Evolutionary conservation across 2,329 filamentous ascomycete genomes (phyloP).

Genomic region (Cordyceps cateniannulata): DNA sequence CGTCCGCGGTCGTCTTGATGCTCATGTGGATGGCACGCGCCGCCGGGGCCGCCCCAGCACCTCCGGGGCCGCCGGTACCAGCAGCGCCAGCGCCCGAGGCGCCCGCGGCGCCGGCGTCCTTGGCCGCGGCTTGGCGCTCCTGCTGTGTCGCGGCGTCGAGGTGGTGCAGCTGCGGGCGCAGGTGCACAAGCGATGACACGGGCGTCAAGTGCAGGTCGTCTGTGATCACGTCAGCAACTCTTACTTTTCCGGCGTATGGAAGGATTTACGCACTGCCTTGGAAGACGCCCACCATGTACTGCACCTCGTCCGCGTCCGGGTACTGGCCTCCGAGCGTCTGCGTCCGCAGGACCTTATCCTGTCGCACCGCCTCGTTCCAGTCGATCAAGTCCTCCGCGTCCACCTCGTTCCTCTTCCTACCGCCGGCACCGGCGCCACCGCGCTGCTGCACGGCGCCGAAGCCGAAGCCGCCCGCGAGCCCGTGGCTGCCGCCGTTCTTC

Average conservation of each 20-base stretch:
- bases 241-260: background rate
- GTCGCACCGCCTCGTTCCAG: conserved; percentile 61
- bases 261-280: conserved; percentile 56
- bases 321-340: conserved; percentile 85
- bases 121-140: conserved; percentile 40
- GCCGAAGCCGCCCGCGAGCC: conserved; percentile 67
- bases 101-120: conserved; percentile 24
- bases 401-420: conserved; percentile 29
- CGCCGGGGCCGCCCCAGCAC: no score
- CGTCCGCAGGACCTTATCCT: conserved; percentile 66
- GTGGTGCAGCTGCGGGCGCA: conserved; percentile 89
- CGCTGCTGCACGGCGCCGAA: conserved; percentile 44
- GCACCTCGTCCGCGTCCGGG: conserved; percentile 59
- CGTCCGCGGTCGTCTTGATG: conserved; percentile 68
- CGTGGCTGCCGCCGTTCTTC: conserved; percentile 60
- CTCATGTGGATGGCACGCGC: conserved; percentile 80
- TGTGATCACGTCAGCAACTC: conserved; percentile 26
- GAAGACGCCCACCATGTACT: conserved; percentile 93
- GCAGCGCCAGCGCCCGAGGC: conserved; percentile 19
- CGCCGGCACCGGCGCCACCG: conserved; percentile 21
- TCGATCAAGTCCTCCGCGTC: conserved; percentile 43
- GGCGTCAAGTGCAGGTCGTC: conserved; percentile 83
- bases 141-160: conserved; percentile 78
- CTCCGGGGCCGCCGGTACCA: conserved; percentile 26
- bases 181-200: conserved; percentile 74